Evolutionary conservation across 2,329 filamentous ascomycete species (phyloP), one percentile per base, ranked within the genome.

Genomic region (Neobulgaria alba): DNA sequence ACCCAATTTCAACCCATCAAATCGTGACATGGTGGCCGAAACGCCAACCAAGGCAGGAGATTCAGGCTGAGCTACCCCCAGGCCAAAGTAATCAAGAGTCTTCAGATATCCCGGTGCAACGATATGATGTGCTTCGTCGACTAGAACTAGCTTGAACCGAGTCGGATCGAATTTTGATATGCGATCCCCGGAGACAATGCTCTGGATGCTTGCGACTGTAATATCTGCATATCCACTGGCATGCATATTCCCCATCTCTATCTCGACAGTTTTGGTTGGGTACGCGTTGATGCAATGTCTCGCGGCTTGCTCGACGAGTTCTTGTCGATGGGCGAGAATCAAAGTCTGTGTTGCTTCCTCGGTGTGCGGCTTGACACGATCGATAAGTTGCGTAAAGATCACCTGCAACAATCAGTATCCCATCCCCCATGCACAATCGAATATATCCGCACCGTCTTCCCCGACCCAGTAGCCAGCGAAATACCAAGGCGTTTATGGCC

Each of bases 81-180:
- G 71, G 0, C 80, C 77, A 59, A 98, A 94, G 61, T 96, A 78
- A n/a, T 73, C 67, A 35, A 98, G 67, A 0, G 79, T 73, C 31
- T 74, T 72, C 47, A 93, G 69, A 57, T 96, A 96, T 5, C 79
- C 78, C 2, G 77, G 72, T 1, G 92, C 85, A 33, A 95, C 89
- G 39, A 96, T 94, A 62, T 98, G 92, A 60, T 98, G 92, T 3
- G 90, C 92, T 63, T 98, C 92, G 50, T 98, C 92, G 3, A 98
- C 90, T 2, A 98, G 72, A 0, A 98, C 67, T 0, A 98, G 75
- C 63, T 98, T 98, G 69, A 90, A 96, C 5, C 67, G 68, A 0
- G 61, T 62, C 0, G 88, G 84, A 50, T 93, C 77, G 55, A 90
- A 96, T 58, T 95, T 95, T 26, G 62, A 58, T n/a, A 96, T 71